Evolutionary conservation across 352 stramenopile genomes (phyloP).

Genomic region (Pseudoperonospora humuli): DNA sequence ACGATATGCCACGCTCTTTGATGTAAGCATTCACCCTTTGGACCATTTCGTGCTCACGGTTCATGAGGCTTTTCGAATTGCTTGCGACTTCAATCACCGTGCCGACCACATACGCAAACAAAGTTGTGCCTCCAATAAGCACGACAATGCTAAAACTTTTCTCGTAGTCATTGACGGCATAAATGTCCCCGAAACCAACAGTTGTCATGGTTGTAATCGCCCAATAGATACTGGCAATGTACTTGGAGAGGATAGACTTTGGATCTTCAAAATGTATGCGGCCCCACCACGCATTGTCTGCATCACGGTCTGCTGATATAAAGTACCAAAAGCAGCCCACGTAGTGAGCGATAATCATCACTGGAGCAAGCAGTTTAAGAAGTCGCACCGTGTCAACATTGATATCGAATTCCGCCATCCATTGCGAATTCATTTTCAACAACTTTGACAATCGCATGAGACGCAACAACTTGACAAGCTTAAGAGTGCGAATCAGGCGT

Average conservation of each 20-base stretch:
- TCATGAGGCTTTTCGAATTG: slow-evolving; percentile 71
- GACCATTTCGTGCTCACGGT: slow-evolving; percentile 65
- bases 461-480: too few species aligned
- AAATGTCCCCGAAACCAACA: slow-evolving; percentile 82
- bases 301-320: slow-evolving; percentile 41
- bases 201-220: slow-evolving; percentile 82
- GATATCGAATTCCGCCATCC: too few species aligned
- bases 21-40: slow-evolving; percentile 68
- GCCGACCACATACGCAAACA: slow-evolving; percentile 77
- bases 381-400: too few species aligned
- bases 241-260: slow-evolving; percentile 47
- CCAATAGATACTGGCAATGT: slow-evolving; percentile 83
- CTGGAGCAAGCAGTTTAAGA: too few species aligned
- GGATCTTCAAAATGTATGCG: slow-evolving; percentile 47
- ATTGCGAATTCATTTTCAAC: too few species aligned
- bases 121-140: slow-evolving; percentile 70
- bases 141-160: slow-evolving; percentile 78
- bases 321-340: slow-evolving; percentile 82
- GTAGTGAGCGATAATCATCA: slow-evolving; percentile 72
- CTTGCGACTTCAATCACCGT: slow-evolving; percentile 77
- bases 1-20: slow-evolving; percentile 61
- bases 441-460: too few species aligned
- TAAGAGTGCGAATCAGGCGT: too few species aligned
- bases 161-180: slow-evolving; percentile 61
- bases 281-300: slow-evolving; percentile 49